These are phyloP conservation scores for Phaeophleospora eucalypticola DNA, from an alignment of 2,329 filamentous ascomycete genomes.

Conservation along the genomic window DNA sequence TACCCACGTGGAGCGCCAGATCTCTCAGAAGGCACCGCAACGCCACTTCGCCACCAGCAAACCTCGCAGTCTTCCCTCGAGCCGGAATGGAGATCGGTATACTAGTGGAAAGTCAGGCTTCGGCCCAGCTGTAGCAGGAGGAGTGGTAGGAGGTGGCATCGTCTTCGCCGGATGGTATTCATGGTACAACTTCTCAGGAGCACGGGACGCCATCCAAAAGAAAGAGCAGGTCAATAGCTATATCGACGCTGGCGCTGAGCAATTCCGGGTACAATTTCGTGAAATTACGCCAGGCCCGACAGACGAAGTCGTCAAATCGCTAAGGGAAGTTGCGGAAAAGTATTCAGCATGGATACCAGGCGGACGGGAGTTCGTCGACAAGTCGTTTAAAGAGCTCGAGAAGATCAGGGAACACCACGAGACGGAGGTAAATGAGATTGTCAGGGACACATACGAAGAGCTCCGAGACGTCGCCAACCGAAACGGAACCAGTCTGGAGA, in stretches of 20 bases:
- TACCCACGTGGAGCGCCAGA: not conserved
- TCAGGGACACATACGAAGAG: conserved; percentile 63
- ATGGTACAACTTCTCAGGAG: conserved; percentile 1
- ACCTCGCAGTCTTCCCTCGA: not conserved
- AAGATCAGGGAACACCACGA: conserved; percentile 62
- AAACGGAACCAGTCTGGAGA: conserved; percentile 59
- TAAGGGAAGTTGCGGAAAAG: conserved; percentile 62
- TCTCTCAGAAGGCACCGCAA: not conserved
- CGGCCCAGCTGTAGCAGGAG: not conserved
- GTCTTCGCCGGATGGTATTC: conserved; percentile 3
- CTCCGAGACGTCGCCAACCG: conserved; percentile 57
- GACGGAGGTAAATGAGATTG: conserved; percentile 64
- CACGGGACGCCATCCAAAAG: not conserved
- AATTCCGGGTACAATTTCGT: conserved; percentile 42
- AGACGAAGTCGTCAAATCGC: conserved; percentile 62
- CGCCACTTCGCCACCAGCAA: not conserved
- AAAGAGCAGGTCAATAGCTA: not conserved
- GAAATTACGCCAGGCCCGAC: conserved; percentile 57
- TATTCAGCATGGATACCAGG: conserved; percentile 71
- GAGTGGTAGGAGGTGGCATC: conserved; percentile 2
- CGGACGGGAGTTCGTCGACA: conserved; percentile 63
- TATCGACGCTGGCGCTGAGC: conserved; percentile 53
- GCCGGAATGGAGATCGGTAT: not conserved
- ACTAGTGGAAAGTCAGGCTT: not conserved
- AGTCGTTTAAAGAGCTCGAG: conserved; percentile 66